Base-by-base conservation (phyloP, 2,329 filamentous ascomycete species). In the Shiraia bambusicola region DNA sequence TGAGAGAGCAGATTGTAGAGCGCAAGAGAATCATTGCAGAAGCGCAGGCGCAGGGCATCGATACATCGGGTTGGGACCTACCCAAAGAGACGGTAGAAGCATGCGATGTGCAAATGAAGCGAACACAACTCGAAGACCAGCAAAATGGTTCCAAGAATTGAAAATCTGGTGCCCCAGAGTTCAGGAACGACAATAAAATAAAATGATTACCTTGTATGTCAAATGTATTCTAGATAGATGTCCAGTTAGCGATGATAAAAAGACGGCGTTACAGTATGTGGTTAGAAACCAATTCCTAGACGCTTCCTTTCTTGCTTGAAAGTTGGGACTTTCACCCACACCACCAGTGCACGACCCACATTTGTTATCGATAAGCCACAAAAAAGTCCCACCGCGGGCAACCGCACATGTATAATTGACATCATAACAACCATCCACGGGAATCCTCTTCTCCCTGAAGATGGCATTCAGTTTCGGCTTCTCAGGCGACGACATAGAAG, bases 381-480 rank as follows among this genome's bases (percentile, higher is more conserved):
- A 31, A 40, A 55, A 51, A 50, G 49, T 37, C 14, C 40, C 29
- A n/a, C 16, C 26, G 17, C 17, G n/a, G 30, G 22, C 29, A 2
- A 13, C 17, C 19, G 10, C 19, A 32, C n/a, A 9, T 31, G 13
- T 27, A 15, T 11, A 11, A 13, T 15, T 28, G 5, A 13, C 29
- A 36, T n/a, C 9, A 26, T 32, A 34, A 32, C 30, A 16, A 22
- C 17, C 34, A 33, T 25, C 27, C 13, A 10, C 10, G 15, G n/a
- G 9, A 32, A 9, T 14, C 3, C 25, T 8, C 11, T 14, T 14
- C 22, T 34, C 37, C 13, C 22, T 11, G 19, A 35, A 36, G 9
- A 65, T 64, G 62, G 41, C 63, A 6, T 81, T 83, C 59, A 76
- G 75, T 42, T 83, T 83, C 48, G 77, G 77, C 13, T 83, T 83